A percentile compares a stretch with the other conserved stretches of the same genome.
Conservation (phyloP, 768 basidiomycete species). For the Crepidotus variabilis region DNA sequence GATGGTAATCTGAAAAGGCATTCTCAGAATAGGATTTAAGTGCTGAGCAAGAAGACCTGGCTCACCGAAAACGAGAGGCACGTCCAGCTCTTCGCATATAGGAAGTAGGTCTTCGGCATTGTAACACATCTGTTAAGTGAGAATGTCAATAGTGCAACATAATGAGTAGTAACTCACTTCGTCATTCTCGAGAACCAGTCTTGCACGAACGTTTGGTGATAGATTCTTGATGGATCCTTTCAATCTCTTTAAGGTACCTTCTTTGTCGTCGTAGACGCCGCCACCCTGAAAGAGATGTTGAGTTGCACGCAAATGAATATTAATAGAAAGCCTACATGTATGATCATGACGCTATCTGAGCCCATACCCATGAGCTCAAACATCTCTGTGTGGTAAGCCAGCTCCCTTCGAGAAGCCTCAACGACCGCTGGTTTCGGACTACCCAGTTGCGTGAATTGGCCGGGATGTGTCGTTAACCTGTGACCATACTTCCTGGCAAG, state of each 20-base stretch:
- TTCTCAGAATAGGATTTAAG: too few relatives aligned
- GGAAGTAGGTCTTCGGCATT: constrained; percentile 87
- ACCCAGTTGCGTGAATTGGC: constrained; percentile 81
- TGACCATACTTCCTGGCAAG: constrained; percentile 71
- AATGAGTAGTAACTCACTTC: constrained; percentile 53
- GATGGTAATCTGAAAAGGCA: constrained; percentile 61
- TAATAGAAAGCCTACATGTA: constrained; percentile 52
- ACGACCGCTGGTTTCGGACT: constrained; percentile 76
- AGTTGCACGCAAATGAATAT: background rate
- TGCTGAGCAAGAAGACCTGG: constrained; percentile 6
- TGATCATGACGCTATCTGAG: constrained; percentile 83
- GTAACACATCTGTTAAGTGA: constrained; percentile 67
- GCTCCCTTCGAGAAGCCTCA: constrained; percentile 70
- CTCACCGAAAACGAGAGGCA: constrained; percentile 65
- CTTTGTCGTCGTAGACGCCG: constrained; percentile 82
- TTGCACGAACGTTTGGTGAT: constrained; percentile 57
- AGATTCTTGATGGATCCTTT: constrained; percentile 65
- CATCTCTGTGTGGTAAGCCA: constrained; percentile 87
- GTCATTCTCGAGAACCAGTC: constrained; percentile 92
- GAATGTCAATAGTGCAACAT: background rate
- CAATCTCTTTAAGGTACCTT: constrained; percentile 63
- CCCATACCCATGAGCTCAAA: constrained; percentile 80
- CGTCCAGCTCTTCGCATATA: constrained; percentile 76
- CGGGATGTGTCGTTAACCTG: constrained; percentile 83
- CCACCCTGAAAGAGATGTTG: constrained; percentile 47